phyloP scores from a whole-genome alignment of 768 basidiomycete genomes.

The Terana coerulea region DNA sequence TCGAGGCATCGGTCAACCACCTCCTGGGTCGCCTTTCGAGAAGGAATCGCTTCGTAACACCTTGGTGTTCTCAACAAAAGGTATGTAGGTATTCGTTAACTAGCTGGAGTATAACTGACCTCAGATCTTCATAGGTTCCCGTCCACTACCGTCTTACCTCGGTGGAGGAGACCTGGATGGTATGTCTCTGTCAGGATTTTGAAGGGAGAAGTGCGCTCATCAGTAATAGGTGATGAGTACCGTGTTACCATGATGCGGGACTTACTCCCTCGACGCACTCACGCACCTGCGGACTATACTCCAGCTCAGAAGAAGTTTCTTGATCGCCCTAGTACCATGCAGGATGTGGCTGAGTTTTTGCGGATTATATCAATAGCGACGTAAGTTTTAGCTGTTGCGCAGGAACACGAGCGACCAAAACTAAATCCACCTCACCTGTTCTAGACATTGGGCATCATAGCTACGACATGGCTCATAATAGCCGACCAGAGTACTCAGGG shows the following conservation, averaged over 20 bases:
- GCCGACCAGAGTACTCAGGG: slow-evolving; percentile 49
- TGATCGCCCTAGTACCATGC: slow-evolving; percentile 47
- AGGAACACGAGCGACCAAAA: background rate
- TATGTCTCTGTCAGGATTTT: slow-evolving; percentile 36
- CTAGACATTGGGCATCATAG: slow-evolving; percentile 57
- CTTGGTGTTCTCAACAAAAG: slow-evolving; percentile 59
- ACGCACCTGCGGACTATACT: slow-evolving; percentile 44
- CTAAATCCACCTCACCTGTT: background rate
- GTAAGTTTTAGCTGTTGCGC: slow-evolving; percentile 31
- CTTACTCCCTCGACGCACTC: slow-evolving; percentile 23
- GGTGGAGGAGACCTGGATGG: slow-evolving; percentile 73
- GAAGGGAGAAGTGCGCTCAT: background rate
- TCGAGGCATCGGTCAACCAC: slow-evolving; percentile 54
- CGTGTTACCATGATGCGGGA: slow-evolving; percentile 19
- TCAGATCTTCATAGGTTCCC: slow-evolving; percentile 36
- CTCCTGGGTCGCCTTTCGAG: slow-evolving; percentile 46
- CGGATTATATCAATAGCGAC: slow-evolving; percentile 65
- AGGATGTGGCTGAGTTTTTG: slow-evolving; percentile 66
- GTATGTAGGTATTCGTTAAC: slow-evolving; percentile 29
- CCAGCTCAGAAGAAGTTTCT: slow-evolving; percentile 45
- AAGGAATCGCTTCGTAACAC: slow-evolving; percentile 52
- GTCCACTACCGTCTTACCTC: slow-evolving; percentile 60
- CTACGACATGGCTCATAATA: slow-evolving; percentile 59
- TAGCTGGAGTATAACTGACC: slow-evolving; percentile 17
- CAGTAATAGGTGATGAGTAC: slow-evolving; percentile 15